Evolutionary conservation across 306 rosid species (phyloP).

Genomic region (Citrullus amarus): DNA sequence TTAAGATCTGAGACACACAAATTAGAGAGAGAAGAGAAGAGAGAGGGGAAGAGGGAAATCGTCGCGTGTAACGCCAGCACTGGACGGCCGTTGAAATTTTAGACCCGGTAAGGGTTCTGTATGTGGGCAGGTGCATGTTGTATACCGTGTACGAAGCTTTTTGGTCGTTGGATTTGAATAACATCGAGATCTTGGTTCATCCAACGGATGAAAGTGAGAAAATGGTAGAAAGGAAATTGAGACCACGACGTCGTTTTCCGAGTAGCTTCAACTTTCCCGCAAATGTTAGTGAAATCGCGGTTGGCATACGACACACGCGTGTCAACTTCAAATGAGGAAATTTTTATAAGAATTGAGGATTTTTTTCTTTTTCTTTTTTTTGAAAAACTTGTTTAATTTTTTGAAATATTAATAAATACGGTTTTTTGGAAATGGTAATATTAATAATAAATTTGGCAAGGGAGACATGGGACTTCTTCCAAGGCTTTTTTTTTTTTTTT

Average conservation of each 20-base stretch:
- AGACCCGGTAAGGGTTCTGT: not conserved
- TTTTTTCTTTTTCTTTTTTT: not conserved
- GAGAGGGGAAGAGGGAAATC: slow-evolving; percentile 4
- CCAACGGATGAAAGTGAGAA: not conserved
- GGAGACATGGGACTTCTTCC: not conserved
- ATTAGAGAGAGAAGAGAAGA: not conserved
- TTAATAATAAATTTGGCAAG: not conserved
- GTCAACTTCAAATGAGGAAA: not conserved
- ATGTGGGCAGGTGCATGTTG: not conserved
- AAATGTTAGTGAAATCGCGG: not conserved
- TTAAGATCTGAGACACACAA: not conserved
- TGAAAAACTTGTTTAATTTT: not conserved
- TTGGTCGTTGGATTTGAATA: not conserved
- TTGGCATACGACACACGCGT: not conserved
- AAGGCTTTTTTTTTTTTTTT: not conserved
- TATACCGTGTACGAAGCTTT: not conserved
- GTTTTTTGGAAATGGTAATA: not conserved
- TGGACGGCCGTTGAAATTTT: slow-evolving; percentile 40
- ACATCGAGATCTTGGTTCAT: not conserved
- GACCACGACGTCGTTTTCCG: not conserved
- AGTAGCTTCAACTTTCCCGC: not conserved
- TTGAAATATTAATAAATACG: not conserved
- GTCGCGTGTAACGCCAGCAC: slow-evolving; percentile 30
- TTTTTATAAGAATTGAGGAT: not conserved
- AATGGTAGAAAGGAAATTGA: not conserved